Conservation (phyloP, 768 basidiomycete genomes). For the Gloeopeniophorella convolvens region DNA sequence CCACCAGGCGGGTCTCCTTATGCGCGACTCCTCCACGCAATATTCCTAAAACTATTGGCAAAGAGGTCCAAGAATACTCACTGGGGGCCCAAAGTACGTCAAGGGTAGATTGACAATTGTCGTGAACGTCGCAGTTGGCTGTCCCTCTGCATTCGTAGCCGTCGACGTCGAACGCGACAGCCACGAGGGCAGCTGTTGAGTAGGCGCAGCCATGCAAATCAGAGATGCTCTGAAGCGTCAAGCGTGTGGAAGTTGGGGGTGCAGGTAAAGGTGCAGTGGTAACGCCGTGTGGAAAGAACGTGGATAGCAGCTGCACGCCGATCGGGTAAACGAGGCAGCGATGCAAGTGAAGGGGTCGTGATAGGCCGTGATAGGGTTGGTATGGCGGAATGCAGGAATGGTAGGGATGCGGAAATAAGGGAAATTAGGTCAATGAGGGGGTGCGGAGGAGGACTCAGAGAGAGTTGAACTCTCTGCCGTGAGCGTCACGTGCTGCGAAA, state of each 20-base stretch:
- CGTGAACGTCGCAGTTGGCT: constrained; percentile 49
- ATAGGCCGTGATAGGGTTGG: neutral
- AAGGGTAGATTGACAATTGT: constrained; percentile 57
- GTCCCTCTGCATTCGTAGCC: constrained; percentile 47
- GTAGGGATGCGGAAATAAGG: no score
- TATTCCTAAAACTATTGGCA: neutral
- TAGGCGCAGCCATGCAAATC: constrained; percentile 46
- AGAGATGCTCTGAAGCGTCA: neutral
- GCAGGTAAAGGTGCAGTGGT: constrained; percentile 16
- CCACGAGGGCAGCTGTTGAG: constrained; percentile 71
- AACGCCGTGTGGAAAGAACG: constrained; percentile 12
- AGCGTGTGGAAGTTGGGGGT: constrained; percentile 9
- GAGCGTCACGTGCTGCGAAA: no score
- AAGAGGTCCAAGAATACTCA: constrained; percentile 35
- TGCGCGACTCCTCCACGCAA: no score
- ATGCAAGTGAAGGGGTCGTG: neutral
- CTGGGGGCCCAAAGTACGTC: constrained; percentile 79
- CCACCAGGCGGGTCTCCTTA: no score
- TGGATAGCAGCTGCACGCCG: constrained; percentile 8
- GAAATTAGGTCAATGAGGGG: no score
- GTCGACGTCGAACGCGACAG: constrained; percentile 50
- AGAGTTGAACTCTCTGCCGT: no score
- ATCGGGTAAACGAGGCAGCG: neutral
- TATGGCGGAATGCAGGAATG: no score
- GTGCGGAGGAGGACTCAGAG: no score